Conservation (phyloP, 2,329 filamentous ascomycete species). For the Fusarium tricinctum region DNA sequence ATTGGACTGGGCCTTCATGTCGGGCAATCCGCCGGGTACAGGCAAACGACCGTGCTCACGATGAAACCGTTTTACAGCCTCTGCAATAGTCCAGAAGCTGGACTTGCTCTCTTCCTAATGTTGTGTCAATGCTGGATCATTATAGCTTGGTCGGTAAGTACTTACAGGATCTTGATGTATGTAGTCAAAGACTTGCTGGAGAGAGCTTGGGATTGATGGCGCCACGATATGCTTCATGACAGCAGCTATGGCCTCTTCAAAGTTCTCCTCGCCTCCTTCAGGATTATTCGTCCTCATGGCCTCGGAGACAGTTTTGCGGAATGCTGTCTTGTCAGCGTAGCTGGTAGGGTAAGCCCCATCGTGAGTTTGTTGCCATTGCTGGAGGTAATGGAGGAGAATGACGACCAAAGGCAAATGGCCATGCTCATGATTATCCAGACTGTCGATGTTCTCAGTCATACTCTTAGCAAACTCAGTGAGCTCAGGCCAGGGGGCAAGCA, state of each 20-base stretch:
- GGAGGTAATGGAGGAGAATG: constrained; percentile 84
- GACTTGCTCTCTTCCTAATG: constrained; percentile 62
- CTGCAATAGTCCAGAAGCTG: constrained; percentile 90
- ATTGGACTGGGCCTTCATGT: constrained; percentile 96
- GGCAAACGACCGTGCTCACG: constrained; percentile 80
- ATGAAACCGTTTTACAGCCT: constrained; percentile 84
- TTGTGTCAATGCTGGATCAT: constrained; percentile 13
- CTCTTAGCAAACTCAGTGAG: constrained; percentile 75
- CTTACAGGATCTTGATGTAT: constrained; percentile 65
- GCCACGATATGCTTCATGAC: constrained; percentile 88
- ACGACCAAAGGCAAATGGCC: constrained; percentile 92
- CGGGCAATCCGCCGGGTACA: constrained; percentile 87
- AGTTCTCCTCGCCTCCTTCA: constrained; percentile 96
- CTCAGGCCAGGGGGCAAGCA: constrained; percentile 89
- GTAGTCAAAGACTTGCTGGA: constrained; percentile 85
- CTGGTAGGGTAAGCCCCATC: constrained; percentile 76
- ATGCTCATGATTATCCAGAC: constrained; percentile 82
- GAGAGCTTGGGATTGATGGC: constrained; percentile 75
- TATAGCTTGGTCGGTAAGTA: not conserved
- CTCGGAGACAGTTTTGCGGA: constrained; percentile 77
- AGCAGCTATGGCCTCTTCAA: constrained; percentile 88
- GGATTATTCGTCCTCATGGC: constrained; percentile 78
- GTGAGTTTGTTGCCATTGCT: constrained; percentile 81
- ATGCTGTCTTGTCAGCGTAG: constrained; percentile 89
- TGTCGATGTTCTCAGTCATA: constrained; percentile 77